Conservation (phyloP, 1,139 yeast genomes). For the Lizanozyma gosingica region DNA sequence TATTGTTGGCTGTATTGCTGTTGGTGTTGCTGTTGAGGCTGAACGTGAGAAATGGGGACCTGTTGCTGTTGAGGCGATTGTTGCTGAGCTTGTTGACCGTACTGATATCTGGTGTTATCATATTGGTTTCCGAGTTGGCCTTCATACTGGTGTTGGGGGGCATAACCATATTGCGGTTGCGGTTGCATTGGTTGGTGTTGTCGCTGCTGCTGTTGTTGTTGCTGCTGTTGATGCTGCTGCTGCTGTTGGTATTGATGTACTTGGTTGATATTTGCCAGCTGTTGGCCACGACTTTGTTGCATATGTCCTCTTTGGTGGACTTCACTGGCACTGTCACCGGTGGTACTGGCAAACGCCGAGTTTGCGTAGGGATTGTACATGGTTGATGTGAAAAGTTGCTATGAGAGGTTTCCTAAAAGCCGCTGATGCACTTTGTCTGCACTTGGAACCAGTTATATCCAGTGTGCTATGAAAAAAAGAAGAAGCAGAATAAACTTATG, state of each 20-base stretch:
- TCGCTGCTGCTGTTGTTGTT: slow-evolving; percentile 11
- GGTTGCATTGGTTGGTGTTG: slow-evolving; percentile 8
- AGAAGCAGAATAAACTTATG: too few relatives aligned
- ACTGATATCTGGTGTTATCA: slow-evolving; percentile 5
- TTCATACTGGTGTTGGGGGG: slow-evolving; percentile 4
- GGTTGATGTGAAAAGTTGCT: too few relatives aligned
- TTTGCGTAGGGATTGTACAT: slow-evolving; percentile 43
- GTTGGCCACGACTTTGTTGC: neutral
- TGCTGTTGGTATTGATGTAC: slow-evolving; percentile 7
- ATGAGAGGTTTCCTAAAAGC: too few relatives aligned
- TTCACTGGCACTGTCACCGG: slow-evolving; percentile 3
- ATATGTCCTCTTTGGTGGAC: slow-evolving; percentile 3
- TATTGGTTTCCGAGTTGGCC: slow-evolving; percentile 3
- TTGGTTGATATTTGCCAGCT: slow-evolving; percentile 6
- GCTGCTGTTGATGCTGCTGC: slow-evolving; percentile 11
- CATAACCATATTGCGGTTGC: neutral
- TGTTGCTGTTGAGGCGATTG: slow-evolving; percentile 5
- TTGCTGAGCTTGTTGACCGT: slow-evolving; percentile 5
- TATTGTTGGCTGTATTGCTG: neutral
- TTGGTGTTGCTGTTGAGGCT: neutral
- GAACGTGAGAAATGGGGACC: slow-evolving; percentile 3
- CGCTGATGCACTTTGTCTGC: too few relatives aligned
- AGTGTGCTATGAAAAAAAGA: too few relatives aligned
- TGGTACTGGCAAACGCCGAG: slow-evolving; percentile 5
- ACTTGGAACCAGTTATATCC: too few relatives aligned